phyloP scores from a whole-genome alignment of 805 yeast genomes.

The Wickerhamomyces ciferrii region DNA sequence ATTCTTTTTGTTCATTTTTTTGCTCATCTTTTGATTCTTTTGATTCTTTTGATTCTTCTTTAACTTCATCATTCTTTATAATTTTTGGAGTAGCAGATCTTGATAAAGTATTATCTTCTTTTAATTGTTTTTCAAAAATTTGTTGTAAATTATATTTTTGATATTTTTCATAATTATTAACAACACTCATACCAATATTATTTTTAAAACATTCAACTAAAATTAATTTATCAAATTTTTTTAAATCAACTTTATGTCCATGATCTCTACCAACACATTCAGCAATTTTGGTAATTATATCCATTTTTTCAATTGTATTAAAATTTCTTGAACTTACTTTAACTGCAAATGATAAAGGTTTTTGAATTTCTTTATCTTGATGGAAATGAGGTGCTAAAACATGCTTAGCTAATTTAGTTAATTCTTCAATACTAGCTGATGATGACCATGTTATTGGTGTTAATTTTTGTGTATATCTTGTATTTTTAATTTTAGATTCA shows the following conservation, averaged over 20 bases:
- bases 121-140: conserved; percentile 46
- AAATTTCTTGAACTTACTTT: conserved; percentile 77
- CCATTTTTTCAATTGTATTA: conserved; percentile 63
- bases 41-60: neutral
- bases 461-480: conserved; percentile 71
- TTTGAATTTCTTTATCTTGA: conserved; percentile 26
- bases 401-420: conserved; percentile 49
- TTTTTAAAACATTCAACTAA: conserved; percentile 86
- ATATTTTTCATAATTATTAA: conserved; percentile 53
- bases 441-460: conserved; percentile 78
- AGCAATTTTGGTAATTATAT: conserved; percentile 71
- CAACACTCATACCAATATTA: conserved; percentile 84
- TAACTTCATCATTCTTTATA: neutral
- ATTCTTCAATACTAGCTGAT: conserved; percentile 64
- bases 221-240: conserved; percentile 70
- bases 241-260: conserved; percentile 77
- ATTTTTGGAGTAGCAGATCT: neutral
- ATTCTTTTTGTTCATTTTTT: neutral
- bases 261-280: conserved; percentile 62
- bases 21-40: neutral
- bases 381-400: conserved; percentile 73
- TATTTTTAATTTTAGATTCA: conserved; percentile 47
- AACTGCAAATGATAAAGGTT: conserved; percentile 61
- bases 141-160: conserved; percentile 79
- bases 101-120: conserved; percentile 6